Evolutionary conservation across 345 rosid genomes (phyloP), one percentile per base, ranked within the genome.

Genomic region (Fremontodendron californicum): DNA sequence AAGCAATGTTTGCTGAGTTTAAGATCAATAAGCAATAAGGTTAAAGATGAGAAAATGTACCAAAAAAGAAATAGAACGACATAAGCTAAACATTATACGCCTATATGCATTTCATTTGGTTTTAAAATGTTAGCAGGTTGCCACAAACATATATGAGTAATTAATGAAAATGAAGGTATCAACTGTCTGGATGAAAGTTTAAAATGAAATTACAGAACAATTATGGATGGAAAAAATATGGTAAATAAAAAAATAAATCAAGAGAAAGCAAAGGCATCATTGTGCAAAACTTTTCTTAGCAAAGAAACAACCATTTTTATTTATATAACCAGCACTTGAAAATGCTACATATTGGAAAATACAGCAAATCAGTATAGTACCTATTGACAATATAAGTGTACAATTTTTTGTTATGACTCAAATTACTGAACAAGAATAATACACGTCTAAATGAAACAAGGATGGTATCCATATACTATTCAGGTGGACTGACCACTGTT

Each of bases 11-110:
- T 75, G 15, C 5, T 27, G 62, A 60, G 66, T 78, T 61, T 51
- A 73, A 75, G 51, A 66, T 16, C 77, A 75, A 27, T 62, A 81
- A 65, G 78, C 37, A 80, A 61, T 61, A 25, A 43, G 64, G 46
- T 60, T 68, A 55, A 61, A 46, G 58, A 54, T 31, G 23, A 61
- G 66, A 63, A 29, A 54, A 43, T 72, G 51, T 2, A 35, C 35
- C 45, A 71, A 42, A 43, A 77, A 5, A 65, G 45, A 62, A 62
- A 62, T 16, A 33, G 42, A 16, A 62, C 2, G 67, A 6, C 19
- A 62, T 31, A 33, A 62, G 21, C 42, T 62, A 18, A 62, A 31
- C n/a, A 31, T 29, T 33, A 33, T 31, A 31, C 6, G 42, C 25
- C 9, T 52, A 52, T 19, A 19, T 19, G 23, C 25, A 52, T 19